Base-by-base conservation (phyloP, 2,329 filamentous ascomycete species). In the Diaporthe vaccinii region DNA sequence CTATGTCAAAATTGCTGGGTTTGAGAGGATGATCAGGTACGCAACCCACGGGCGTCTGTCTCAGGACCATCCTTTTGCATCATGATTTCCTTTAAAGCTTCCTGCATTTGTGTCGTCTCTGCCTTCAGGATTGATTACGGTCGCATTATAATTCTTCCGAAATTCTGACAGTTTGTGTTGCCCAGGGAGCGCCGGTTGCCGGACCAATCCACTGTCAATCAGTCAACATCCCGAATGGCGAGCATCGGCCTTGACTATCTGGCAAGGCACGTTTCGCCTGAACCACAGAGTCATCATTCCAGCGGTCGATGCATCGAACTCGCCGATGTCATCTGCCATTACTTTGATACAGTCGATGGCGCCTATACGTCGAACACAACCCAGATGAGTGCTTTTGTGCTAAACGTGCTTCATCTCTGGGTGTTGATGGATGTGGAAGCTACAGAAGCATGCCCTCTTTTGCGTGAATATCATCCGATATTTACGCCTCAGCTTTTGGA, bases 331-430 rank as follows among this genome's bases (percentile, higher is more conserved):
- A 86, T 89, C 14, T 55, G 80, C 3, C 34, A 78, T 0, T 85
- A 88, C 69, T 76, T 87, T 0, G 62, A 78, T 0, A 65, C 76
- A 1, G 82, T 85, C 3, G 70, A 79, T 0, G 76, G 82, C 0
- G 78, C 81, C 0, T 91, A 90, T 75, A 77, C 84, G 1, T 73
- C 78, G 2, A 84, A 88, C 74, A 84, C 87, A 0, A 87, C 89
- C 57, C 85, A 87, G 31, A 86, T 84, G 76, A 90, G 90, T 36
- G 74, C 80, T 0, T 86, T 88, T 78, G 79, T 92, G 0, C 84
- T 93, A 1, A 85, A 83, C 5, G 55, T 90, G 0, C 86, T 93
- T 78, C 87, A 90, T 67, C 77, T 92, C 0, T 93, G 91, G 91
- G 80, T 88, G 2, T 78, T 80, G 2, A 86, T 92, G 81, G 91